A percentile compares a stretch with the other conserved stretches of the same genome.
Evolutionary conservation across 2,329 filamentous ascomycete genomes (phyloP).

Genomic region (Penicillium sp.): DNA sequence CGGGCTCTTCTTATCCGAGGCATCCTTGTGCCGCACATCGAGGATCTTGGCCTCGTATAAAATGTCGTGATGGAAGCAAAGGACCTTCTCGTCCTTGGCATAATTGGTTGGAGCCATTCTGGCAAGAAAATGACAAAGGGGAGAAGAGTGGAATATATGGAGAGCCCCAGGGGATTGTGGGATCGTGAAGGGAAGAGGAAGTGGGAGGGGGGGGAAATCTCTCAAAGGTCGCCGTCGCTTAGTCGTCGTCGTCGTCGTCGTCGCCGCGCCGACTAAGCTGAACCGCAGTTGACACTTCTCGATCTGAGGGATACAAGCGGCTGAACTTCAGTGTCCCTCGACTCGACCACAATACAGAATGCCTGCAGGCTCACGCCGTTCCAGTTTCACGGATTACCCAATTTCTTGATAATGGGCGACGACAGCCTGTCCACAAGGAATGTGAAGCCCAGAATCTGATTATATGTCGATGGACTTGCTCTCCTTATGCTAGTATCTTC

Average conservation of each 20-base stretch:
- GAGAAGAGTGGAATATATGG: background rate
- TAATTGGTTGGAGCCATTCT: constrained; percentile 37
- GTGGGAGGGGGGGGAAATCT: background rate
- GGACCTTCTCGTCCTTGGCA: constrained; percentile 80
- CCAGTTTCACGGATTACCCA: background rate
- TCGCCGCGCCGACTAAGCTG: background rate
- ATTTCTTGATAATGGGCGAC: background rate
- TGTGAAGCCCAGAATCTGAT: background rate
- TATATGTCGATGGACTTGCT: background rate
- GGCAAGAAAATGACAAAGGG: constrained; percentile 19
- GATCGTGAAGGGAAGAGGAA: background rate
- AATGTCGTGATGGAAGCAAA: constrained; percentile 96
- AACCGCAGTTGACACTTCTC: background rate
- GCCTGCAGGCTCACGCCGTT: background rate
- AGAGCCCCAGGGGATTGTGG: background rate
- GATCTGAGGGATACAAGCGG: background rate
- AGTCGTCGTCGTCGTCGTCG: too few relatives aligned
- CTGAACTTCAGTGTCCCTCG: background rate
- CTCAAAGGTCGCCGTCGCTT: background rate
- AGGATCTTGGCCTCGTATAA: constrained; percentile 97
- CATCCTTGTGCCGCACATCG: constrained; percentile 66
- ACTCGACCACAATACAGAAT: background rate
- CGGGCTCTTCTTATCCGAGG: constrained; percentile 68
- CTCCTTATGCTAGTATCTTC: background rate
- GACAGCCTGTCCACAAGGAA: background rate